Conservation (phyloP, 228 moss, liverwort and hornwort species). For the Sphagnum fallax region DNA sequence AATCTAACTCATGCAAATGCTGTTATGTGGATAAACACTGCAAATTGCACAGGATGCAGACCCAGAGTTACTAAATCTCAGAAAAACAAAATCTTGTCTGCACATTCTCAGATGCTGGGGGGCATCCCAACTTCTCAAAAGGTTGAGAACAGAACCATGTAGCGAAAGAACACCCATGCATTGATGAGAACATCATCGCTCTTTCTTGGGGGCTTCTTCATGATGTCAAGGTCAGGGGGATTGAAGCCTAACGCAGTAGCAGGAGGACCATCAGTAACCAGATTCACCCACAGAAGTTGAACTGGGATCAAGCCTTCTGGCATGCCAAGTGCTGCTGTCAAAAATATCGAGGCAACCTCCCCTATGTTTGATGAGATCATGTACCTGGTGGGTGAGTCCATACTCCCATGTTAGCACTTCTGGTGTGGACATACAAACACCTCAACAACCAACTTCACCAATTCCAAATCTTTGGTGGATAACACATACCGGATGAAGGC, state of each 20-base stretch:
- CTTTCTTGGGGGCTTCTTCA: conserved; percentile 75
- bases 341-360: conserved; percentile 87
- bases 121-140: too few relatives aligned
- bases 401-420: not conserved
- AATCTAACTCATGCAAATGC: too few relatives aligned
- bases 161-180: conserved; percentile 85
- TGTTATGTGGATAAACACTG: too few relatives aligned
- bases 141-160: conserved; percentile 27
- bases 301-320: conserved; percentile 91
- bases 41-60: too few relatives aligned
- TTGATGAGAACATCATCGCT: conserved; percentile 79
- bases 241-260: conserved; percentile 96
- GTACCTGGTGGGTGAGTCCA: conserved; percentile 9
- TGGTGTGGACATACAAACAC: not conserved
- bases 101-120: too few relatives aligned
- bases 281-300: conserved; percentile 92
- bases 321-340: conserved; percentile 88
- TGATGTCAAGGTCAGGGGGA: conserved; percentile 88
- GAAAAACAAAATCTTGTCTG: too few relatives aligned
- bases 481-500: conserved; percentile 62
- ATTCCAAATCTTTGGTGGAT: too few relatives aligned
- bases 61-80: too few relatives aligned
- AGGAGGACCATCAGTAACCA: conserved; percentile 93
- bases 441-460: too few relatives aligned
- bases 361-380: conserved; percentile 99